phyloP scores from a whole-genome alignment of 148 eudicot genomes.

The Camellia japonica region DNA sequence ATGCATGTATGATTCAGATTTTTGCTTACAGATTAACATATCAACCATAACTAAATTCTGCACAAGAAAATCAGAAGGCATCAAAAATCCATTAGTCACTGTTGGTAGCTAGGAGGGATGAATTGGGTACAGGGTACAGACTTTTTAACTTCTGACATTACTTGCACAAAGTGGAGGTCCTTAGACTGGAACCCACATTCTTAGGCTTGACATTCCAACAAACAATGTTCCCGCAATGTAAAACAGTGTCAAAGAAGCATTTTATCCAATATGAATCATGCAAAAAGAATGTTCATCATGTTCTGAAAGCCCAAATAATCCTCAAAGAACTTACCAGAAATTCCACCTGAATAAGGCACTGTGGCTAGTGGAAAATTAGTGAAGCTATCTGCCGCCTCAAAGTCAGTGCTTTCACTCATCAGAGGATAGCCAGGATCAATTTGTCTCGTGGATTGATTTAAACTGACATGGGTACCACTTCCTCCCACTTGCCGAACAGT shows the following conservation, averaged over 20 bases:
- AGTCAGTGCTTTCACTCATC: background rate
- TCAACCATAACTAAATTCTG: background rate
- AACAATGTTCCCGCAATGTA: background rate
- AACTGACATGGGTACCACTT: background rate
- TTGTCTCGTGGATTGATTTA: background rate
- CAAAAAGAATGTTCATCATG: background rate
- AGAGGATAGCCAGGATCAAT: background rate
- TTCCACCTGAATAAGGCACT: slow-evolving; percentile 6
- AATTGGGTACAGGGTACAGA: background rate
- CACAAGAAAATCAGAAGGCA: background rate
- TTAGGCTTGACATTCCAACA: too few species aligned
- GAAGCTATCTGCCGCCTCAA: background rate
- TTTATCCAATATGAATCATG: background rate
- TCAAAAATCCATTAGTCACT: background rate
- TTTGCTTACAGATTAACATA: background rate
- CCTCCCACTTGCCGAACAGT: background rate
- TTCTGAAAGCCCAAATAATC: background rate
- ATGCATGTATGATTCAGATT: background rate
- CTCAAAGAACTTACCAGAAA: slow-evolving; percentile 5
- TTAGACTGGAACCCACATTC: background rate
- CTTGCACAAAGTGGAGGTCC: background rate
- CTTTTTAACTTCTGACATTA: background rate
- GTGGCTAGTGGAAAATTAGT: slow-evolving; percentile 16
- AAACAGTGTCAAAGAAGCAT: background rate
- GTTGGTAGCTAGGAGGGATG: background rate